Percentiles rank a stretch among this genome's conserved stretches.
These are phyloP conservation scores for Fonsecaea pugnacius DNA, from an alignment of 2,329 filamentous ascomycete species.

Conservation along the genomic window DNA sequence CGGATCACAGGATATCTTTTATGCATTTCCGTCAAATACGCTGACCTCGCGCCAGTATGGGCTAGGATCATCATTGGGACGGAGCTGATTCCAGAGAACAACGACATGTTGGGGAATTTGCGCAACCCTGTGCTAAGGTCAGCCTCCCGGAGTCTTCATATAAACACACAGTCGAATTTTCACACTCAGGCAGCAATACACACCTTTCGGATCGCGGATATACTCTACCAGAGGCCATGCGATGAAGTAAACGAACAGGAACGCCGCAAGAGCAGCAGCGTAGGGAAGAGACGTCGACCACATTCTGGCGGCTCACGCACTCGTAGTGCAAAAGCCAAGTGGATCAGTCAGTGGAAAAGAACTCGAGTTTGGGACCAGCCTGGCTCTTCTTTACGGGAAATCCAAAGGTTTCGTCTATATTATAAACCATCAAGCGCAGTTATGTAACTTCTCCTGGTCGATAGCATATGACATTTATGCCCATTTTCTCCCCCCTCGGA, in stretches of 20 bases:
- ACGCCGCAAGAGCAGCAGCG: background rate
- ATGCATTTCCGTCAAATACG: constrained; percentile 57
- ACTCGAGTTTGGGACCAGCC: background rate
- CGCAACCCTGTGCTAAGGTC: constrained; percentile 42
- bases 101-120: constrained; percentile 51
- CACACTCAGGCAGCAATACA: background rate
- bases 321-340: background rate
- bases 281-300: background rate
- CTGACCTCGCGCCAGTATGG: constrained; percentile 43
- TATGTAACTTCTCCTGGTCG: background rate
- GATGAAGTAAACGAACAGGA: constrained; percentile 12
- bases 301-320: background rate
- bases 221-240: constrained; percentile 17
- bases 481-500: background rate
- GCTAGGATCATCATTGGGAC: constrained; percentile 55
- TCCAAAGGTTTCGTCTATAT: too few species aligned
- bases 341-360: background rate
- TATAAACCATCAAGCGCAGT: background rate
- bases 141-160: background rate
- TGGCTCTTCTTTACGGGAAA: background rate
- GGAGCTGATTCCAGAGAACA: constrained; percentile 51
- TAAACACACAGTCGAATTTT: background rate
- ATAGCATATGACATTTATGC: background rate
- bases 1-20: constrained; percentile 56
- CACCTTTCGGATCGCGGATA: constrained; percentile 19